These are phyloP conservation scores for Bacterosira constricta DNA, from an alignment of 108 stramenopile genomes.

Conservation along the genomic window DNA sequence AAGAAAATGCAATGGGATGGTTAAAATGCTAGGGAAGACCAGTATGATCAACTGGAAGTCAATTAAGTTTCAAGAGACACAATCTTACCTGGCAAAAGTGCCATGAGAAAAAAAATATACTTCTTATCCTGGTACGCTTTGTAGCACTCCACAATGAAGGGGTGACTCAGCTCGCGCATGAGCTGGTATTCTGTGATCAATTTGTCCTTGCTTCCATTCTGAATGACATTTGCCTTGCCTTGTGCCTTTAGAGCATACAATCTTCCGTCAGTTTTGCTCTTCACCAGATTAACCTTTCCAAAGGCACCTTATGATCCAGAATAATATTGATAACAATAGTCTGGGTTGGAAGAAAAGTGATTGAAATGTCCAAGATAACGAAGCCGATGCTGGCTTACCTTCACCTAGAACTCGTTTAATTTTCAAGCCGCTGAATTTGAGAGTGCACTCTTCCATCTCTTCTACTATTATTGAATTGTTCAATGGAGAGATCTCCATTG, in stretches of 20 bases:
- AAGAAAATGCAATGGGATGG: too few species aligned
- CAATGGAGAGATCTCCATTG: neutral
- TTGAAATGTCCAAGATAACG: slow-evolving; percentile 80
- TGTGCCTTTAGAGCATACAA: slow-evolving; percentile 71
- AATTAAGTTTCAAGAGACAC: too few species aligned
- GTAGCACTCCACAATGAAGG: slow-evolving; percentile 44
- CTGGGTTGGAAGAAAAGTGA: too few species aligned
- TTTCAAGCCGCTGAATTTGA: too few species aligned
- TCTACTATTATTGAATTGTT: too few species aligned
- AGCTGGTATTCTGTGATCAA: slow-evolving; percentile 51
- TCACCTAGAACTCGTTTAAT: slow-evolving; percentile 32
- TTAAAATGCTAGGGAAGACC: too few species aligned
- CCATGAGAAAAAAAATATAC: slow-evolving; percentile 56
- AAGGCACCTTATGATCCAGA: too few species aligned
- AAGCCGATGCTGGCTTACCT: slow-evolving; percentile 36
- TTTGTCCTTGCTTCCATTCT: slow-evolving; percentile 57
- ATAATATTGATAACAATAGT: too few species aligned
- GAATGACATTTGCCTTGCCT: slow-evolving; percentile 57
- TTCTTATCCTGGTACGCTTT: slow-evolving; percentile 45
- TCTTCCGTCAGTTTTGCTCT: slow-evolving; percentile 4
- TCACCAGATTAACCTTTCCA: slow-evolving; percentile 40
- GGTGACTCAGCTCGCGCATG: slow-evolving; percentile 46
- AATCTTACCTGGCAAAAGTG: slow-evolving; percentile 61
- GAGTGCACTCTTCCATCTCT: neutral
- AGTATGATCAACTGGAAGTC: too few species aligned